These are phyloP conservation scores for Apiospora malaysiana DNA, from an alignment of 2,329 filamentous ascomycete species.

Conservation along the genomic window DNA sequence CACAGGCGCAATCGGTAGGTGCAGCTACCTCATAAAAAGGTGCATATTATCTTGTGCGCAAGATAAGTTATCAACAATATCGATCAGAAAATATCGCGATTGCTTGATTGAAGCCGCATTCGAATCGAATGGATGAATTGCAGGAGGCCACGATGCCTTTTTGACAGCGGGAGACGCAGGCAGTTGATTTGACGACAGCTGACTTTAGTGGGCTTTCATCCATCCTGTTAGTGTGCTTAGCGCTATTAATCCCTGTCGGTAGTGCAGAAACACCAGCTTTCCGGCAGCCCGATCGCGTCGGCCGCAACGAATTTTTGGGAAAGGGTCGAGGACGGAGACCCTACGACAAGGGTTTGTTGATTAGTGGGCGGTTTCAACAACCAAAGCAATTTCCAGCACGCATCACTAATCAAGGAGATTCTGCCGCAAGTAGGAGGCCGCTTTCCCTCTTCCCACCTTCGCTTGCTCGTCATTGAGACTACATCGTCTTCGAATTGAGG, in stretches of 20 bases:
- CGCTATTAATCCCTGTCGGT: slow-evolving; percentile 1
- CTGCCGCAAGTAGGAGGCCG: background rate
- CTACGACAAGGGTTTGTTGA: slow-evolving; percentile 15
- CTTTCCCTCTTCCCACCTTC: background rate
- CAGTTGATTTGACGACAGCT: slow-evolving; percentile 19
- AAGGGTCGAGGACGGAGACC: slow-evolving; percentile 12
- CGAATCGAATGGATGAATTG: background rate
- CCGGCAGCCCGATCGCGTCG: slow-evolving; percentile 11
- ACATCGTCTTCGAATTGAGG: background rate
- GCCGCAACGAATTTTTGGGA: slow-evolving; percentile 1
- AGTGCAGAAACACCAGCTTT: background rate
- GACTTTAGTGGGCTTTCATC: slow-evolving; percentile 8
- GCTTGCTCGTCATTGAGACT: background rate
- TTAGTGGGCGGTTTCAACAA: slow-evolving; percentile 12
- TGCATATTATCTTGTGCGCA: background rate
- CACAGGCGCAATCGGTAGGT: background rate
- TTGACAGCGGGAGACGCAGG: background rate
- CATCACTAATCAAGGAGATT: slow-evolving; percentile 16
- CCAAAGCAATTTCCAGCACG: slow-evolving; percentile 4
- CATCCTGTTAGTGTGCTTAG: background rate
- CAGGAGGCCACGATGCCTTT: slow-evolving; percentile 7
- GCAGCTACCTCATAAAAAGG: background rate
- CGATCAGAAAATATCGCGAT: background rate
- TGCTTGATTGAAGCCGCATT: background rate
- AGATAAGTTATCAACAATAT: background rate